A percentile compares a stretch with the other conserved stretches of the same genome.
Conservation (phyloP, 805 yeast species). For the Kodamaea laetipori region DNA sequence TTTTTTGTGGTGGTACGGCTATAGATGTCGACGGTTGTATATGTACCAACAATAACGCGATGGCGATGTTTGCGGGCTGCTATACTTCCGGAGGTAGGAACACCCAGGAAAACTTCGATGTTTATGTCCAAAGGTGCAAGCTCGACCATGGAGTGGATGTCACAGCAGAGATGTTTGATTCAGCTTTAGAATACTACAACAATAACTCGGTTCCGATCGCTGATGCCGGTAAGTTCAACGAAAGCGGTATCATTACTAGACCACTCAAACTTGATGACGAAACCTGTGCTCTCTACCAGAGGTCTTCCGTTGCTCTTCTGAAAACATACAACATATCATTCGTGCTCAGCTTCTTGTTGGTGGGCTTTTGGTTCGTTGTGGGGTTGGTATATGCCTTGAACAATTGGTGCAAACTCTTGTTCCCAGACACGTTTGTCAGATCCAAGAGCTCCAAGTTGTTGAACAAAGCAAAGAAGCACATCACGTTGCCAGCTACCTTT, state of each 20-base stretch:
- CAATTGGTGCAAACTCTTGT: conserved; percentile 17
- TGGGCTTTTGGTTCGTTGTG: conserved; percentile 23
- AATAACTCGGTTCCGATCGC: neutral
- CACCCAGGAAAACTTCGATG: neutral
- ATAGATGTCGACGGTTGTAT: conserved; percentile 2
- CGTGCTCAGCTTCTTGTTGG: neutral
- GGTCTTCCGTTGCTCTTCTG: neutral
- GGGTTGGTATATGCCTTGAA: conserved; percentile 12
- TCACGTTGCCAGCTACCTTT: conserved; percentile 21
- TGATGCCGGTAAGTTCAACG: neutral
- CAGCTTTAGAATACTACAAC: neutral
- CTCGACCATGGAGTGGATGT: neutral
- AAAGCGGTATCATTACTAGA: neutral
- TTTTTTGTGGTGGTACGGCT: conserved; percentile 5
- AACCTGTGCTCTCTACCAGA: neutral
- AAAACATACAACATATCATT: conserved; percentile 8
- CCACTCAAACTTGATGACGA: conserved; percentile 1
- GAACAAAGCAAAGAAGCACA: conserved; percentile 12
- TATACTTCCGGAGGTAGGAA: neutral
- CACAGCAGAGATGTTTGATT: neutral
- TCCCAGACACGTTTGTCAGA: conserved; percentile 32
- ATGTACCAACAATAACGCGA: conserved; percentile 8
- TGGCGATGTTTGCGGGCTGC: conserved; percentile 9
- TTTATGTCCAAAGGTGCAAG: neutral
- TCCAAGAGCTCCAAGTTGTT: conserved; percentile 7